Conservation (phyloP, 2,329 filamentous ascomycete genomes). For the Catunica adiposa region DNA sequence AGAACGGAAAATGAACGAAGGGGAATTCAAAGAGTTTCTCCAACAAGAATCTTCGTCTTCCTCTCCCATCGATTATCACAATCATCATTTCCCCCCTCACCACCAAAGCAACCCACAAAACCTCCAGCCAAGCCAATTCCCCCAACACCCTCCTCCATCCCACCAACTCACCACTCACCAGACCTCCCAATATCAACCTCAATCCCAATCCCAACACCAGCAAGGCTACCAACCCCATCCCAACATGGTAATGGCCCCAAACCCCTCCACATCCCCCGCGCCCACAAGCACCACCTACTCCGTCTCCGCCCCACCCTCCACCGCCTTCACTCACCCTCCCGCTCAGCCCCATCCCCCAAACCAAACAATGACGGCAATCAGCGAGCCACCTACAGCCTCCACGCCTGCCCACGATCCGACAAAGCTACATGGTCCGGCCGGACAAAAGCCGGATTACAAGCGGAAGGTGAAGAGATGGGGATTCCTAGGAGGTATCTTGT, state of each 20-base stretch:
- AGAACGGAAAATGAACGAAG: not conserved
- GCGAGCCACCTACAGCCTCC: not conserved
- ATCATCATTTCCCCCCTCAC: not conserved
- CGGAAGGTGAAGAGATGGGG: not conserved
- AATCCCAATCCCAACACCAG: slow-evolving; percentile 3
- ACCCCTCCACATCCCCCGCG: slow-evolving; percentile 11
- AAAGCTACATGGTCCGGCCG: not conserved
- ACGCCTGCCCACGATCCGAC: not conserved
- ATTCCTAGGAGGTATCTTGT: not conserved
- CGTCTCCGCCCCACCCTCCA: not conserved
- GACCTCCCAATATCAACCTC: not conserved
- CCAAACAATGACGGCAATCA: not conserved
- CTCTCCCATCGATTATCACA: too few relatives aligned
- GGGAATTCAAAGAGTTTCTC: not conserved
- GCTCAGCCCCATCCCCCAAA: not conserved
- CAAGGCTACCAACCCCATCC: slow-evolving; percentile 20
- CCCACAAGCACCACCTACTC: not conserved
- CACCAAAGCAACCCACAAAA: not conserved
- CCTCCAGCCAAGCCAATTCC: too few relatives aligned
- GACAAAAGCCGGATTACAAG: not conserved
- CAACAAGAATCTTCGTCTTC: too few relatives aligned
- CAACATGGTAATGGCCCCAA: slow-evolving; percentile 19
- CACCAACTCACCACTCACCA: not conserved
- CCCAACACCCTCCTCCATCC: not conserved
- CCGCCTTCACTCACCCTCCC: not conserved